Base-by-base conservation (phyloP, 192 early-diverging fungal species). In the Coemansia sp. region DNA sequence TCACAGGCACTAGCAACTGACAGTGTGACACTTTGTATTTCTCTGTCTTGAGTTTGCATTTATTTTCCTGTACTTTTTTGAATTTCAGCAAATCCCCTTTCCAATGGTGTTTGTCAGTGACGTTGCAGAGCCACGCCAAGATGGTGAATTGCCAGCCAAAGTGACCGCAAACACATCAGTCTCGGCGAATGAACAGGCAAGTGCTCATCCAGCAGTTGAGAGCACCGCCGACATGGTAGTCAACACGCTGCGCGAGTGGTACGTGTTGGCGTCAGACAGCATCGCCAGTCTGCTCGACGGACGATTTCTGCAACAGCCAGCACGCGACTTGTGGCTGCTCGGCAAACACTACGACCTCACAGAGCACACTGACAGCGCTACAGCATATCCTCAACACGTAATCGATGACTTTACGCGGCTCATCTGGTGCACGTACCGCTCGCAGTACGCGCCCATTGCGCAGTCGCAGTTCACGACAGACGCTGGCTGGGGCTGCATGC, bases 401-500 rank as follows among this genome's bases (percentile, higher is more conserved):
- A 77, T 92, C 14, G 73, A 70, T n/a, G 94, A 97, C 77, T 96
- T 95, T 76, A 79, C 81, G 14, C 83, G 84, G 22, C 83, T 90
- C n/a, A 82, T 92, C 19, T 97, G 97, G 95, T 88, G 93, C 70
- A 97, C 95, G 2, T 98, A 98, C 71, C 84, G 97, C 58, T 86
- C 91, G 60, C 85, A 86, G 38, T 98, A 91, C 76, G 87, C 92
- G 9, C 87, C 91, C 2, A 95, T 98, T 62, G 70, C 84, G 57
- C 81, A 66, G 6, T 71, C 90, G 7, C 88, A 89, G 19, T 93
- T 88, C 62, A 96, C 92, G 17, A 88, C 87, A 8, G 97, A 99
- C 70, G 84, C 87, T 50, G 93, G 93, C 4, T 94, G 94, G 94
- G 97, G 97, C 0, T 99, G 97, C 77, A 99, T 99, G 97, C 72